phyloP scores from a whole-genome alignment of 2,329 filamentous ascomycete genomes.

The Aspergillus sp. region DNA sequence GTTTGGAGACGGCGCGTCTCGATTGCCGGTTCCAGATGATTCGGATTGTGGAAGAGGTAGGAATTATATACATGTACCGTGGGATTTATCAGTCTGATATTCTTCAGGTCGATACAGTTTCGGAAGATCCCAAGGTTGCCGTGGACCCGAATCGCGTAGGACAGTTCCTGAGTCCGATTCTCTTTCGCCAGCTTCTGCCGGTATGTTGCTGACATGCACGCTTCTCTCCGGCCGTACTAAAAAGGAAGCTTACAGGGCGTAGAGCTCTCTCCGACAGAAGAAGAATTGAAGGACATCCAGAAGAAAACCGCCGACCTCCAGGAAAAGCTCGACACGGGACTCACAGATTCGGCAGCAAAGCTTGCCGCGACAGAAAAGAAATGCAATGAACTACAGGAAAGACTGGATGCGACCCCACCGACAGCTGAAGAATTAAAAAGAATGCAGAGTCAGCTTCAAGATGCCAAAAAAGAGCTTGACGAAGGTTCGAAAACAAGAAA shows the following conservation, averaged over 20 bases:
- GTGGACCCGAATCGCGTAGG: not conserved
- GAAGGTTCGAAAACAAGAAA: too few relatives aligned
- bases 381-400: not conserved
- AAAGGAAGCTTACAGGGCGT: not conserved
- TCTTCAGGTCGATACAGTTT: not conserved
- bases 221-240: too few relatives aligned
- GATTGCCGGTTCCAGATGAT: conserved; percentile 1
- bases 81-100: not conserved
- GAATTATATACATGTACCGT: not conserved
- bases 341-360: too few relatives aligned
- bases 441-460: too few relatives aligned
- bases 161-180: not conserved
- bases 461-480: too few relatives aligned
- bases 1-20: not conserved
- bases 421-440: too few relatives aligned
- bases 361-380: too few relatives aligned
- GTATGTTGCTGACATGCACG: not conserved
- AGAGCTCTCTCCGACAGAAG: not conserved
- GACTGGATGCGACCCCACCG: not conserved
- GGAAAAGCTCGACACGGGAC: too few relatives aligned
- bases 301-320: not conserved
- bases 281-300: not conserved
- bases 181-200: not conserved
- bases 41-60: not conserved
- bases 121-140: not conserved